Percentiles rank a stretch among this genome's conserved stretches.
These are phyloP conservation scores for Cenchrus americanus DNA, from an alignment of 176 grass and related monocot species.

Conservation along the genomic window DNA sequence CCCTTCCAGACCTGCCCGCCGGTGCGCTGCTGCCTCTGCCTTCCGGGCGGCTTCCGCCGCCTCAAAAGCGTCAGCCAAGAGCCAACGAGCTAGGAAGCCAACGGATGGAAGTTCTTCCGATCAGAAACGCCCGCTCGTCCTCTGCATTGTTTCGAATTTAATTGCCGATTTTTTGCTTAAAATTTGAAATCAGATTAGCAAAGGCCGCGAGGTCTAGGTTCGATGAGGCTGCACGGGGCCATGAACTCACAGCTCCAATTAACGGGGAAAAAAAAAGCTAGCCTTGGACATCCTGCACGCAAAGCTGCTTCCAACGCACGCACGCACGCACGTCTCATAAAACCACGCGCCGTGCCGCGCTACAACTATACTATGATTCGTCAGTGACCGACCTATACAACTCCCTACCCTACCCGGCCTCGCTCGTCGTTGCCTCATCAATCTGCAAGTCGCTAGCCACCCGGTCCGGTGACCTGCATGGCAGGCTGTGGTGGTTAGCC, in stretches of 20 bases:
- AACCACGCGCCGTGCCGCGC: not conserved
- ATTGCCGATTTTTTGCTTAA: not conserved
- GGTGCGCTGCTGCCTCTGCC: not conserved
- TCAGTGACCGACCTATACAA: not conserved
- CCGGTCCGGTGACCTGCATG: too few species aligned
- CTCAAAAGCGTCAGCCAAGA: not conserved
- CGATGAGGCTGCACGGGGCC: not conserved
- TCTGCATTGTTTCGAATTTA: not conserved
- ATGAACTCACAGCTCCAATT: not conserved
- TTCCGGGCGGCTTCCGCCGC: not conserved
- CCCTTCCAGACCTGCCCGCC: not conserved
- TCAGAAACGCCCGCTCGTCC: too few species aligned
- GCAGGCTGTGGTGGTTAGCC: not conserved
- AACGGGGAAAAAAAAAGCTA: not conserved
- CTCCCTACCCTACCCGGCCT: not conserved
- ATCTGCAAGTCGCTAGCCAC: not conserved
- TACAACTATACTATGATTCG: not conserved
- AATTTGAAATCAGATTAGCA: too few species aligned
- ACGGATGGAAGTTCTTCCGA: too few species aligned
- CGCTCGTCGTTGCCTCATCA: not conserved
- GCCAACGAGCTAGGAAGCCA: not conserved
- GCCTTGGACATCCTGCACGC: conserved; percentile 42
- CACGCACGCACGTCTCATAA: not conserved
- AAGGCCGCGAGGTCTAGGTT: too few species aligned
- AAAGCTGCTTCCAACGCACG: conserved; percentile 13